phyloP scores from a whole-genome alignment of 2,329 filamentous ascomycete genomes.

The Tolypocladium capitatum region DNA sequence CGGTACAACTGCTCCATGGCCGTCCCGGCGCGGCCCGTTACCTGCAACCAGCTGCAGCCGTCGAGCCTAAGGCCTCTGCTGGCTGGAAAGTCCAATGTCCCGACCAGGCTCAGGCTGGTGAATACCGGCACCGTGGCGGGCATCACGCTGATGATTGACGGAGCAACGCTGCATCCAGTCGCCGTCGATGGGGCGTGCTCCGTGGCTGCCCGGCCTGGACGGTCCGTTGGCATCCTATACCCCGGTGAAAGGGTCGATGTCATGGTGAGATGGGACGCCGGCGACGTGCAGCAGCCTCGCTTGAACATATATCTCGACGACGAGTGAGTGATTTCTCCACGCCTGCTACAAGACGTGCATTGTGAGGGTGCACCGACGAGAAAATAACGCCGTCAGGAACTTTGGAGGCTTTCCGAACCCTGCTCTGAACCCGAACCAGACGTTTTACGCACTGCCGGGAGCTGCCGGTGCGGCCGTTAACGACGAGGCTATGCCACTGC shows the following conservation, averaged over 20 bases:
- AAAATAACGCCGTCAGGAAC: conserved; percentile 4
- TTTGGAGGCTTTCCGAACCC: conserved; percentile 10
- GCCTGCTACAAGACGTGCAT: not conserved
- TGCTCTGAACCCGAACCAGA: conserved; percentile 8
- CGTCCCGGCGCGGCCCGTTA: conserved; percentile 11
- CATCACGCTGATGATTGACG: conserved; percentile 8
- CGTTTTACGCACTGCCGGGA: conserved; percentile 4
- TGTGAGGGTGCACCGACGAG: not conserved
- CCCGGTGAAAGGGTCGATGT: conserved; percentile 12
- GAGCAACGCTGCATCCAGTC: conserved; percentile 9
- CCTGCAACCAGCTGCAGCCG: conserved; percentile 5
- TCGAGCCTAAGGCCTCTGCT: conserved; percentile 7
- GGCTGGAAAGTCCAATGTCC: not conserved
- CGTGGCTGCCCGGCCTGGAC: conserved; percentile 4
- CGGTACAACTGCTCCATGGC: conserved; percentile 17
- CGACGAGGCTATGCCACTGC: not conserved
- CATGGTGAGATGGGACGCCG: conserved; percentile 7
- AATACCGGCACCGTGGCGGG: conserved; percentile 12
- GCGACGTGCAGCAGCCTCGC: conserved; percentile 1
- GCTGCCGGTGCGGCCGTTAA: not conserved
- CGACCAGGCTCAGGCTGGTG: conserved; percentile 9
- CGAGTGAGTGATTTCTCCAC: conserved; percentile 6
- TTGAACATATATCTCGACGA: conserved; percentile 12
- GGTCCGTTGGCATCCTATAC: conserved; percentile 11
- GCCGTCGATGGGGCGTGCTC: conserved; percentile 10